Evolutionary conservation across 768 basidiomycete genomes (phyloP), one percentile per base, ranked within the genome.

Genomic region (Suillus weaverae): DNA sequence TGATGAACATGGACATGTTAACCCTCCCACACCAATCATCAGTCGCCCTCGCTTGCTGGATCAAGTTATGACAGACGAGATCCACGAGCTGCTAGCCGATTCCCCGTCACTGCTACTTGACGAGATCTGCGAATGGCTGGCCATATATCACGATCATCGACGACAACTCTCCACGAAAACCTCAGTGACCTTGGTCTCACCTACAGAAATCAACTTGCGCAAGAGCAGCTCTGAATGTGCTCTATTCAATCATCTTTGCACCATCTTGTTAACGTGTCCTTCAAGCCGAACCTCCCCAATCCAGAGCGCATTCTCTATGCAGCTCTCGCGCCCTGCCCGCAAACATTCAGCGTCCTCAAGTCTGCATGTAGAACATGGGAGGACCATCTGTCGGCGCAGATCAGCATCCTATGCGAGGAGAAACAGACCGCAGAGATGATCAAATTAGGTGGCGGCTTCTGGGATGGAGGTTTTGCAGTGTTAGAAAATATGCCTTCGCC

Each of bases 341-440:
- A 84, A 74, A 92, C 91, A 1, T 83, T 86, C 0, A 78, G 75
- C 26, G 76, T 89, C 38, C 84, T 94, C 38, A 88, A 90, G 67
- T 83, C 88, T 0, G 86, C 90, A 4, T 96, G 94, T 71, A 79
- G 88, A 39, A 90, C 92, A 26, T 99, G 97, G 96, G 92, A 96
- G 71, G 97, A 99, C 71, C 90, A 96, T 72, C 81, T 99, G 0
- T 99, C 97, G 97, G 94, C 92, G 0, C 89, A 92, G 64, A 80
- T 95, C 60, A 88, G 88, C 69, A 83, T 93, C 57, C 80, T 93
- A 44, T 90, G 92, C 70, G 93, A 96, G 72, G 89, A 94, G 69
- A 88, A 91, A 65, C 85, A 90, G 72, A 89, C 87, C 53, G 82
- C 81, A 36, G 88, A 90, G 66, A 83, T 98, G 71, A 74, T 81